Base-by-base conservation (phyloP, 768 basidiomycete genomes). In the Coprinellus aureogranulatus region DNA sequence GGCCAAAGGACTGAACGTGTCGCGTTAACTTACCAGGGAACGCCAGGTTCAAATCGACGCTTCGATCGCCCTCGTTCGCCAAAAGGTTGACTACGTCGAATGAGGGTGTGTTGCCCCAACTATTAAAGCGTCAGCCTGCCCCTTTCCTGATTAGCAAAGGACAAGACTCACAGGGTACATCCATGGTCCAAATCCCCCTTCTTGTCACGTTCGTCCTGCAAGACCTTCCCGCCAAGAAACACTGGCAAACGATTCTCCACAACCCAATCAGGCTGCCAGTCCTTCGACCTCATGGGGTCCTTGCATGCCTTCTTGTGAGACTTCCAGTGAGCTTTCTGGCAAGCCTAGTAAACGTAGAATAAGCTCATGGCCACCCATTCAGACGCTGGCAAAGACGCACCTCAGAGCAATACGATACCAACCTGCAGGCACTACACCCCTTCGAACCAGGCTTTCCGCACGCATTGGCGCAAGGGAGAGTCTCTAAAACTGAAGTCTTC, bases 361-460 rank as follows among this genome's bases (percentile, higher is more conserved):
- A 12, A 34, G 34, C 34, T 39, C 30, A 16, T 18, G 11, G 12
- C 18, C 5, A 10, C 6, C 9, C 41, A 48, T 20, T 23, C 18
- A 31, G 9, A 34, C 14, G 23, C 14, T 18, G 2, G 10, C 41
- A 2, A 16, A 16, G 16, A 56, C 34, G 4, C n/a, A 54, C 63
- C 55, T 59, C 68, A 16, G 77, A 77, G 56, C 77, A 78, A 56
- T 78, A 78, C 27, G 68, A 70, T 0, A 76, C 75, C 10, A 77
- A 54, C 40, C 54, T 68, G 61, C 75, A 77, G 16, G 30, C 46
- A 42, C 52, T 57, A 27, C 63, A 64, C 12, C 55, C 55, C 50
- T 57, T 50, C 23, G 65, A 68, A 6, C 72, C 75, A 26, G 62
- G 66, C 2, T 70, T 64, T n/a, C 56, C 53, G 52, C 74, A 76